phyloP scores from a whole-genome alignment of 1,139 yeast genomes.

The Debaryomyces robertsiae region DNA sequence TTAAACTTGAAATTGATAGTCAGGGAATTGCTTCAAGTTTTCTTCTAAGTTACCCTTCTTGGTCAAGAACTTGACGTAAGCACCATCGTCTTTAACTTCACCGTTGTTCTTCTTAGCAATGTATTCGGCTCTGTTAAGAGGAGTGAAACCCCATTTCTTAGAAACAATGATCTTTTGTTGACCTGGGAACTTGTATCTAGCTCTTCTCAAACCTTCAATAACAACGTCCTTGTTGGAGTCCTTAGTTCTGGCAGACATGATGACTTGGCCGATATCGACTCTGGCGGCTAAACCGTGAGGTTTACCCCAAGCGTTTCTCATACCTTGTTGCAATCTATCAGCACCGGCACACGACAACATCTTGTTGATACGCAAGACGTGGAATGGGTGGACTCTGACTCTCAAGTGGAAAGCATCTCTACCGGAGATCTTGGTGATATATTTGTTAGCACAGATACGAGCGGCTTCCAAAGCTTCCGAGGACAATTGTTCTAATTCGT shows the following conservation, averaged over 20 bases:
- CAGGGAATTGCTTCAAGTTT: conserved; percentile 96
- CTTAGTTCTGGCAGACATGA: conserved; percentile 97
- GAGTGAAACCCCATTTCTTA: conserved; percentile 99
- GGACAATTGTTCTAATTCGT: conserved; percentile 98
- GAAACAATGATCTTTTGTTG: conserved; percentile 99
- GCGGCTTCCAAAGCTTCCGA: conserved; percentile 99
- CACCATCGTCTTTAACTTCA: conserved; percentile 99
- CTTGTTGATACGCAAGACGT: conserved; percentile 99
- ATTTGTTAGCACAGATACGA: conserved; percentile 99
- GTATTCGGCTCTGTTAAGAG: conserved; percentile 96
- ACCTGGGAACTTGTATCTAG: conserved; percentile 99
- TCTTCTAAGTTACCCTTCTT: conserved; percentile 93
- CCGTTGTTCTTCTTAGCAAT: conserved; percentile 91
- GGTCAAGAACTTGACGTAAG: conserved; percentile 97
- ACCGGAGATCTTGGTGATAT: conserved; percentile 96
- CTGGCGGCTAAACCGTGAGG: conserved; percentile 99
- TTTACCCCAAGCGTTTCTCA: conserved; percentile 99
- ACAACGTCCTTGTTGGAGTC: conserved; percentile 97
- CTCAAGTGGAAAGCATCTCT: conserved; percentile 99
- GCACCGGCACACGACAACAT: conserved; percentile 99
- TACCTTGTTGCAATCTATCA: conserved; percentile 99
- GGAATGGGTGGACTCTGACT: conserved; percentile 99
- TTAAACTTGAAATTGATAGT: conserved; percentile 64
- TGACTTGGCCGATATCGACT: conserved; percentile 97
- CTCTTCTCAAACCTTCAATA: conserved; percentile 99